These are phyloP conservation scores for Phtheirospermum japonicum DNA, from an alignment of 257 asterid species.

Conservation along the genomic window DNA sequence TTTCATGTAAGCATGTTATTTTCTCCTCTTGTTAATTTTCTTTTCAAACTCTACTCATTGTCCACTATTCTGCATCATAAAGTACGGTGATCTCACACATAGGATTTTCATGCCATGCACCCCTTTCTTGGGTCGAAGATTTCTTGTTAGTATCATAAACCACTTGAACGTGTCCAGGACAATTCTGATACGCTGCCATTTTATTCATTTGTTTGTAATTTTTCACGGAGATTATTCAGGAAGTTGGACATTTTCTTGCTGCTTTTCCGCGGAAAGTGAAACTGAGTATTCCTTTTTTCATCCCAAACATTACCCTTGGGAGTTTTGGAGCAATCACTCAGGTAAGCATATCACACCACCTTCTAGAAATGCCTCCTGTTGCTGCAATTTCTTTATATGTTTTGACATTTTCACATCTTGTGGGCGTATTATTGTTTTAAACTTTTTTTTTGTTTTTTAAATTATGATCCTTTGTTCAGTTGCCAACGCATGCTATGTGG, in stretches of 20 bases:
- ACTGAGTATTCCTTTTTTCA: conserved; percentile 85
- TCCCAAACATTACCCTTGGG: conserved; percentile 94
- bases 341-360: conserved; percentile 36
- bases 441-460: neutral
- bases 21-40: neutral
- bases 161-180: neutral
- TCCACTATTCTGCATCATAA: conserved; percentile 9
- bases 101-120: conserved; percentile 12
- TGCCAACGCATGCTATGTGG: neutral
- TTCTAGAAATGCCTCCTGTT: conserved; percentile 14
- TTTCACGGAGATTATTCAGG: conserved; percentile 62
- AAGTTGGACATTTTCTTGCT: conserved; percentile 87
- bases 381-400: neutral
- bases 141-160: neutral
- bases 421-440: neutral
- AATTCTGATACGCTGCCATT: conserved; percentile 6
- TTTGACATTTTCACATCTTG: neutral
- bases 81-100: conserved; percentile 11
- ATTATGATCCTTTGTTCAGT: conserved; percentile 4
- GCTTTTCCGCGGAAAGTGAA: conserved; percentile 88
- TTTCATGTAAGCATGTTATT: conserved; percentile 34
- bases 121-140: no score
- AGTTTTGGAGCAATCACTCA: conserved; percentile 98
- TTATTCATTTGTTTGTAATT: conserved; percentile 26
- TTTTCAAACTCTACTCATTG: conserved; percentile 11